phyloP scores from a whole-genome alignment of 2,329 filamentous ascomycete genomes.

The Thermoascus crustaceus region DNA sequence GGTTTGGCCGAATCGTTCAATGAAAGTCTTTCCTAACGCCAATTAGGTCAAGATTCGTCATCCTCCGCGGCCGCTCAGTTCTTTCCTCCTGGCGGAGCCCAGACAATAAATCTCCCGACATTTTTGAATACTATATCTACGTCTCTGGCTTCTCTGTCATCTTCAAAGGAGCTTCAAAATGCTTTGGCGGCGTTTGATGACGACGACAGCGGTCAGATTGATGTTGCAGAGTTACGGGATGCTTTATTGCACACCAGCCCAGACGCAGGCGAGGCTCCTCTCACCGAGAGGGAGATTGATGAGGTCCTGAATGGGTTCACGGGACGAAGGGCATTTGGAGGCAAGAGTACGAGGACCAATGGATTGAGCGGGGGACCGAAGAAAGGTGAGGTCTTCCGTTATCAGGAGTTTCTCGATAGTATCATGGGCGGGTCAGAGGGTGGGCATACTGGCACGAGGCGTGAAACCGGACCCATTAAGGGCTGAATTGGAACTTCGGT shows the following conservation, averaged over 20 bases:
- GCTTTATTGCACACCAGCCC: conserved; percentile 75
- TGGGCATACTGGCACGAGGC: conserved; percentile 11
- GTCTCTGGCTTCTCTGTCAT: conserved; percentile 65
- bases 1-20: conserved; percentile 7
- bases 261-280: conserved; percentile 56
- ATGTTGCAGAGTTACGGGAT: conserved; percentile 71
- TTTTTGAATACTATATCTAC: conserved; percentile 78
- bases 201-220: conserved; percentile 88
- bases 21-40: conserved; percentile 5
- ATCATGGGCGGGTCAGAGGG: conserved; percentile 48
- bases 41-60: conserved; percentile 67
- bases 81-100: conserved; percentile 65
- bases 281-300: conserved; percentile 71
- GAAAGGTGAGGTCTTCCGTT: conserved; percentile 83
- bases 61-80: conserved; percentile 66
- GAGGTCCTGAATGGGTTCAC: conserved; percentile 81
- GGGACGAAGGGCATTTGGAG: conserved; percentile 73
- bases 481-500: too few relatives aligned
- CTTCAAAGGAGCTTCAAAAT: conserved; percentile 70
- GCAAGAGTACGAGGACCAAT: conserved; percentile 36
- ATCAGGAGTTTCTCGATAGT: conserved; percentile 79
- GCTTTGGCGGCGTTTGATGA: conserved; percentile 95
- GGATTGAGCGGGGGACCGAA: conserved; percentile 47
- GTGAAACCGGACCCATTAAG: too few relatives aligned
- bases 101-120: conserved; percentile 71